Base-by-base conservation (phyloP, 2,329 filamentous ascomycete genomes). In the Claviceps sp. region DNA sequence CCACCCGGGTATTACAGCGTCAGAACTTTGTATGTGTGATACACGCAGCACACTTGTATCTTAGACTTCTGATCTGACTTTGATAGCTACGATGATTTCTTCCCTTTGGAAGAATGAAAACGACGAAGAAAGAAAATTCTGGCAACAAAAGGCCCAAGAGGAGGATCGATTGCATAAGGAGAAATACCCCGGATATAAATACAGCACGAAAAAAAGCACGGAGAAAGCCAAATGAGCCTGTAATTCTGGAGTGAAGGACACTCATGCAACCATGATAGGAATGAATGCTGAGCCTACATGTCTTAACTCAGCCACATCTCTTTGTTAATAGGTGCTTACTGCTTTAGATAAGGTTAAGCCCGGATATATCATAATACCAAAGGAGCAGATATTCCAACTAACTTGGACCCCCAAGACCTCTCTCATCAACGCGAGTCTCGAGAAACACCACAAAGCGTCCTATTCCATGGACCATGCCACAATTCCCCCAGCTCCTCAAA, bases 1-100 rank as follows among this genome's bases (percentile, higher is more conserved):
- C 7, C 52, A 61, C 47, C 58, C 61, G 6, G 55, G 54, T 0
- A 56, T 63, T n/a, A 62, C 60, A 6, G 61, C 61, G 3, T 56
- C 57, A 1, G 58, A 63, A 26, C 58, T 43, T 11, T 43, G 40
- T 67, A 20, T 66, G 65, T 68, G 56, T 52, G 65, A 22, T 5
- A 9, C 36, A 22, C 11, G 16, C n/a, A 17, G 29, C 45, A 37
- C 45, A 16, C n/a, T 29, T 37, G 13, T 26, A 4, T 29, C 6
- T 2, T 8, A 29, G 26, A 20, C 45, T 38, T 34, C 45, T 37
- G 29, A 20, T 20, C 45, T 47, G n/a, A 47, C 45, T 5, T 38
- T 4, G 8, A 14, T 16, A 68, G 65, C 64, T 4, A 58, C 50
- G 1, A 48, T 63, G 6, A 56, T 64, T 26, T 56, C 60, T 1